Conservation (phyloP, 441 rosid genomes). For the Euphorbia celastroides region DNA sequence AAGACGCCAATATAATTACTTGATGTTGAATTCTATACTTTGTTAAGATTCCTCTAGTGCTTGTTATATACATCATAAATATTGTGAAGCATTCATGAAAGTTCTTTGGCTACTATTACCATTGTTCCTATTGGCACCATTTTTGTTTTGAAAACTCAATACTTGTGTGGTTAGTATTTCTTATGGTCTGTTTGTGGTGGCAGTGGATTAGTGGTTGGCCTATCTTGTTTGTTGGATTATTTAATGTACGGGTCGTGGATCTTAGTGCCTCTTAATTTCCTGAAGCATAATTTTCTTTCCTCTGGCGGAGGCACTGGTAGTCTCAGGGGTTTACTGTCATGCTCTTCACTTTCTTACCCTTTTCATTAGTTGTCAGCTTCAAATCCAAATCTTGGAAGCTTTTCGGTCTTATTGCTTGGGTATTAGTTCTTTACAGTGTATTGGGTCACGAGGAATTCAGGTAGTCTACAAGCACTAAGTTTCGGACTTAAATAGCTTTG, state of each 20-base stretch:
- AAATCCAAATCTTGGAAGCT: constrained; percentile 60
- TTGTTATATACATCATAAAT: background rate
- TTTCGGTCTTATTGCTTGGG: constrained; percentile 77
- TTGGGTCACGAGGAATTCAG: constrained; percentile 95
- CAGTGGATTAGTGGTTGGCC: constrained; percentile 67
- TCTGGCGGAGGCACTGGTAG: constrained; percentile 99
- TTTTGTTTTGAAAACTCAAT: background rate
- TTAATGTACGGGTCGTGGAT: constrained; percentile 84
- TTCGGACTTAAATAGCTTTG: too few relatives aligned
- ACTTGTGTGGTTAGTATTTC: background rate
- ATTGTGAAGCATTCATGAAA: background rate
- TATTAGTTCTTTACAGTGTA: constrained; percentile 60
- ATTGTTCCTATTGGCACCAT: background rate
- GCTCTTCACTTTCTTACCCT: constrained; percentile 82
- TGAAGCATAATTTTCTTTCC: constrained; percentile 89
- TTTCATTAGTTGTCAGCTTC: constrained; percentile 55
- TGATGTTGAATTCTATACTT: background rate
- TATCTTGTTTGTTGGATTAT: constrained; percentile 58
- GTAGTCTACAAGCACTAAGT: constrained; percentile 24
- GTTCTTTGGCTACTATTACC: background rate
- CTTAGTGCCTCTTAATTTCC: constrained; percentile 81
- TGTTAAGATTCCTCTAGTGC: background rate
- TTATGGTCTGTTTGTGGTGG: constrained; percentile 17
- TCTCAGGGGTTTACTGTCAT: constrained; percentile 85
- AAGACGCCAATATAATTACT: background rate